Conservation (phyloP, 768 basidiomycete genomes). For the Daedaleopsis nitida region DNA sequence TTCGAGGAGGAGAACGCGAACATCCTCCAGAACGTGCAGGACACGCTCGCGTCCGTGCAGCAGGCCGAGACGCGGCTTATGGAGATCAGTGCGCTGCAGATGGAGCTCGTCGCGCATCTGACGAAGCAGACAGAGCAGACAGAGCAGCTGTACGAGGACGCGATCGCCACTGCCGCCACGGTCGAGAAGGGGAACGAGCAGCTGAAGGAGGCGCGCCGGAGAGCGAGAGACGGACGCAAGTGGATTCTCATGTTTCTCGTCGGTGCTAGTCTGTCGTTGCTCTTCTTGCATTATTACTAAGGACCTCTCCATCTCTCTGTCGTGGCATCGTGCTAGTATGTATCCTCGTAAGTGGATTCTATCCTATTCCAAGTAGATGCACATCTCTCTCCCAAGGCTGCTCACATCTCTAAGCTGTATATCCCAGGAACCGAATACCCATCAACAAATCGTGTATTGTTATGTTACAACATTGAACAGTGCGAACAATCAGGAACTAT, state of each 20-base stretch:
- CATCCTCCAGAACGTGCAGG: conserved; percentile 81
- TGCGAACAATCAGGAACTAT: conserved; percentile 7
- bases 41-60: conserved; percentile 86
- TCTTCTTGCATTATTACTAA: conserved; percentile 93
- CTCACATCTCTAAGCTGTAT: conserved; percentile 13
- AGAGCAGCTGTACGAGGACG: conserved; percentile 93
- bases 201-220: conserved; percentile 83
- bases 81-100: conserved; percentile 93
- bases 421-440: conserved; percentile 3
- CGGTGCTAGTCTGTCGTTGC: conserved; percentile 85
- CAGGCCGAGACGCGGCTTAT: conserved; percentile 88
- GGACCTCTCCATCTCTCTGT: neutral
- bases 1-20: conserved; percentile 92
- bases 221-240: conserved; percentile 84
- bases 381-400: conserved; percentile 6
- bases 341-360: conserved; percentile 4
- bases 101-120: conserved; percentile 87
- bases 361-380: neutral
- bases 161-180: conserved; percentile 80
- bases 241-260: conserved; percentile 92
- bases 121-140: conserved; percentile 90
- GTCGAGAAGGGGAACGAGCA: conserved; percentile 91
- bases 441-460: conserved; percentile 11
- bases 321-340: neutral
- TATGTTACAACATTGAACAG: conserved; percentile 10